phyloP scores from a whole-genome alignment of 2,329 filamentous ascomycete genomes.

The Talaromyces sp. region DNA sequence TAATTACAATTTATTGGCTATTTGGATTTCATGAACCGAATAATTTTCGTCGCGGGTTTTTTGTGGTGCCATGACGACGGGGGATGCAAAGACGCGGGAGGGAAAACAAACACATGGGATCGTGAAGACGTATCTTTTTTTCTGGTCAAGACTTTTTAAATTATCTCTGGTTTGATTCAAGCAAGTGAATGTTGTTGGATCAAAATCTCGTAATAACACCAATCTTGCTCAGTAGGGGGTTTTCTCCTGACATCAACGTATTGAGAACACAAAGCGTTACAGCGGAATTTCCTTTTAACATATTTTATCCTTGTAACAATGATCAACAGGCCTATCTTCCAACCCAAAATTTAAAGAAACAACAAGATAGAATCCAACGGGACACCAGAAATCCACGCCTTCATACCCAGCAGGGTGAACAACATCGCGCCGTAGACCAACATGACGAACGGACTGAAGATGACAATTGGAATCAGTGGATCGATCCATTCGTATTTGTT shows the following conservation, averaged over 20 bases:
- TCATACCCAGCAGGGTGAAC: neutral
- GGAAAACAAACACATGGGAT: neutral
- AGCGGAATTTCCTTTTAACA: too few species aligned
- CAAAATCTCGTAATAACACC: neutral
- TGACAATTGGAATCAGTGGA: neutral
- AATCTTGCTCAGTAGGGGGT: neutral
- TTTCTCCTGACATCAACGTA: neutral
- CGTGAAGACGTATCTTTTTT: neutral
- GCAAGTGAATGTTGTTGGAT: neutral
- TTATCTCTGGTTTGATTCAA: neutral
- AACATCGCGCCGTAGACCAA: neutral
- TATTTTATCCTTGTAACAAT: neutral
- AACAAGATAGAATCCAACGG: neutral
- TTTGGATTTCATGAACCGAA: neutral
- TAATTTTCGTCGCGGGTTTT: neutral
- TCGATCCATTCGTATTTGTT: neutral
- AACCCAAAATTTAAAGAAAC: neutral
- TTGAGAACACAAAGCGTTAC: neutral
- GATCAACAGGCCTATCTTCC: accelerated
- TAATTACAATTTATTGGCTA: neutral
- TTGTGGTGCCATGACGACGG: neutral
- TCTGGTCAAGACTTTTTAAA: neutral
- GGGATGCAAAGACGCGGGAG: neutral
- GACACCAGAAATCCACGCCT: neutral
- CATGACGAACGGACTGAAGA: neutral